Percentiles rank a stretch among this genome's conserved stretches.
These are phyloP conservation scores for Diaporthe sp. DNA, from an alignment of 2,329 filamentous ascomycete genomes.

Conservation along the genomic window DNA sequence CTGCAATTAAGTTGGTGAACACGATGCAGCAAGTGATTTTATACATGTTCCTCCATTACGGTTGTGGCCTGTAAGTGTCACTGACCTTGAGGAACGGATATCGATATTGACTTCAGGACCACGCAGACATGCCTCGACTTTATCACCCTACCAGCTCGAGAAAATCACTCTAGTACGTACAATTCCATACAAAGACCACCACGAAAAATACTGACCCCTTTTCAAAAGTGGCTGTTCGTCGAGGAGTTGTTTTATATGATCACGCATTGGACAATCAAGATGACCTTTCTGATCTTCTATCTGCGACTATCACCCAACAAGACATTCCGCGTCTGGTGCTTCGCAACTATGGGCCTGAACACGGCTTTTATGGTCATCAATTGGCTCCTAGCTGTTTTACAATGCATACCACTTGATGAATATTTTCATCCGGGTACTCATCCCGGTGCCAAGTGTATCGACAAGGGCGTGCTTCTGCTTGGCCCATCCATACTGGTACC, in stretches of 20 bases:
- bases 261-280: constrained; percentile 12
- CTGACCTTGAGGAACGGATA: too few species aligned
- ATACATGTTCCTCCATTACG: constrained; percentile 15
- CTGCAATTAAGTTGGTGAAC: not conserved
- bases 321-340: not conserved
- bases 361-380: constrained; percentile 6
- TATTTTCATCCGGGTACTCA: not conserved
- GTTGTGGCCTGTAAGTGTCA: constrained; percentile 9
- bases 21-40: not conserved
- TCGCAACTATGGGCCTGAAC: not conserved
- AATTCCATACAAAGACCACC: rapidly evolving
- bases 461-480: not conserved
- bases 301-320: constrained; percentile 5
- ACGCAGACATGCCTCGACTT: not conserved
- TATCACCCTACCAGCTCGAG: constrained; percentile 13
- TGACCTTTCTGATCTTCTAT: constrained; percentile 22
- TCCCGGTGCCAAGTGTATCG: not conserved
- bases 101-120: not conserved
- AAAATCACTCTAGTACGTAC: constrained; percentile 3
- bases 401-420: constrained; percentile 1
- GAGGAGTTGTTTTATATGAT: constrained; percentile 14
- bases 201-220: not conserved
- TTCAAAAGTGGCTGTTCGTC: constrained; percentile 22
- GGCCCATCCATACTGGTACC: constrained; percentile 1
- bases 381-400: constrained; percentile 2